Evolutionary conservation across 306 rosid species (phyloP).

Genomic region (Cucurbita moschata): DNA sequence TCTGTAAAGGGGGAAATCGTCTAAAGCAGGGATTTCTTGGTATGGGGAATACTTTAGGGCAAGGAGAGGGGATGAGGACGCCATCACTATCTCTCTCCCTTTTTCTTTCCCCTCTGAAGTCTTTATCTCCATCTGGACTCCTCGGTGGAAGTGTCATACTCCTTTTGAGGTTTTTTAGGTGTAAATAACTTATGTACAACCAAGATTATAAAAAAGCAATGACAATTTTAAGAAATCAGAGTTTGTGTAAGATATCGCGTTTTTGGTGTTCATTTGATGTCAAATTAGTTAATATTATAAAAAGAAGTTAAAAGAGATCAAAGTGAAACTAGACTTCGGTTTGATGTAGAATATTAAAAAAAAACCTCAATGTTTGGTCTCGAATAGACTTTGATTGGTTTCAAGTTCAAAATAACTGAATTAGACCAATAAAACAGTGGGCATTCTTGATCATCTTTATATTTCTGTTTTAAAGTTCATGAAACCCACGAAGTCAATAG

Average conservation of each 20-base stretch:
- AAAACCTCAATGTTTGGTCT: background rate
- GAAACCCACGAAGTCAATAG: background rate
- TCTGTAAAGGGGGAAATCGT: background rate
- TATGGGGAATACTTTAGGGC: background rate
- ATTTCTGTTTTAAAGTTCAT: background rate
- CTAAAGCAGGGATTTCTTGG: background rate
- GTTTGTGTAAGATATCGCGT: background rate
- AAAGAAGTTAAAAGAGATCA: background rate
- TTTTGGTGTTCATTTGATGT: background rate
- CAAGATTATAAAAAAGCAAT: background rate
- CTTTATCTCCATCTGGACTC: background rate
- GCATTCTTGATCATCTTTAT: background rate
- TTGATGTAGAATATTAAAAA: background rate
- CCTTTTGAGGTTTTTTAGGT: background rate
- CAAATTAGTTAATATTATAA: background rate
- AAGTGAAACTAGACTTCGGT: no score
- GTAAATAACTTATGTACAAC: background rate
- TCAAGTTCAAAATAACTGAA: background rate
- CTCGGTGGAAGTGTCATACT: background rate
- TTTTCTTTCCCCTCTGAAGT: no score
- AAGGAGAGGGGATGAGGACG: background rate
- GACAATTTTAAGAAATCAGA: background rate
- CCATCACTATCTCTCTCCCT: no score
- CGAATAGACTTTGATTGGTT: background rate
- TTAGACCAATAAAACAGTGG: background rate